These are phyloP conservation scores for Pistacia atlantica DNA, from an alignment of 345 rosid species.

Conservation along the genomic window DNA sequence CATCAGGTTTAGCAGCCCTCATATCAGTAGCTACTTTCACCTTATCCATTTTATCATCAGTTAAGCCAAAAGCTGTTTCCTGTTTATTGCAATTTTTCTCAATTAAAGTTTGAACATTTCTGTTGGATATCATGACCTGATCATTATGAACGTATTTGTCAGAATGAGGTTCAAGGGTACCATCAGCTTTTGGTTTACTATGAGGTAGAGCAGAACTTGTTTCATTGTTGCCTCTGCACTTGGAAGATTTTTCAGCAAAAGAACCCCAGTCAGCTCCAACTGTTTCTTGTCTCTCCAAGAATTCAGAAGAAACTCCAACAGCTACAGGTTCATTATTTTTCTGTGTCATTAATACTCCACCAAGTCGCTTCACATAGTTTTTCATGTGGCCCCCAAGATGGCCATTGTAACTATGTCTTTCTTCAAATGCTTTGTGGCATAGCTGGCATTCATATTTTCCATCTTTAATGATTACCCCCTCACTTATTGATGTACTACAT, in stretches of 20 bases:
- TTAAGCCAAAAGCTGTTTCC: conserved; percentile 15
- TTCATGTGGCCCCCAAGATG: conserved; percentile 53
- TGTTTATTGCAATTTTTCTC: conserved; percentile 21
- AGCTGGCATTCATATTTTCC: conserved; percentile 56
- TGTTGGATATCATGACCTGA: conserved; percentile 9
- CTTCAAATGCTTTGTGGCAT: conserved; percentile 45
- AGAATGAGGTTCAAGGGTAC: background rate
- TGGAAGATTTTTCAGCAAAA: conserved; percentile 11
- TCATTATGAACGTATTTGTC: background rate
- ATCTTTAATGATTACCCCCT: conserved; percentile 37
- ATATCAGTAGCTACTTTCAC: conserved; percentile 15
- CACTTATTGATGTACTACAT: conserved; percentile 22
- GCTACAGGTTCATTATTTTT: conserved; percentile 16
- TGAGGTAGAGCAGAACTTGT: conserved; percentile 3
- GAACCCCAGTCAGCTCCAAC: conserved; percentile 12
- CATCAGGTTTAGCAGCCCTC: conserved; percentile 14
- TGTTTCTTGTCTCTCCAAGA: conserved; percentile 5
- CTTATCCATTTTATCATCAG: conserved; percentile 21
- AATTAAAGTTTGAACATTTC: conserved; percentile 11
- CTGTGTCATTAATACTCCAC: conserved; percentile 11
- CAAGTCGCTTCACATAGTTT: conserved; percentile 41
- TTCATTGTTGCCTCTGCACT: conserved; percentile 5
- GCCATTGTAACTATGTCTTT: conserved; percentile 36
- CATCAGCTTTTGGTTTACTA: conserved; percentile 14
- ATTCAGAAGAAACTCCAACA: conserved; percentile 9